Base-by-base conservation (phyloP, 768 basidiomycete genomes). In the Xanthoconium stramineum region DNA sequence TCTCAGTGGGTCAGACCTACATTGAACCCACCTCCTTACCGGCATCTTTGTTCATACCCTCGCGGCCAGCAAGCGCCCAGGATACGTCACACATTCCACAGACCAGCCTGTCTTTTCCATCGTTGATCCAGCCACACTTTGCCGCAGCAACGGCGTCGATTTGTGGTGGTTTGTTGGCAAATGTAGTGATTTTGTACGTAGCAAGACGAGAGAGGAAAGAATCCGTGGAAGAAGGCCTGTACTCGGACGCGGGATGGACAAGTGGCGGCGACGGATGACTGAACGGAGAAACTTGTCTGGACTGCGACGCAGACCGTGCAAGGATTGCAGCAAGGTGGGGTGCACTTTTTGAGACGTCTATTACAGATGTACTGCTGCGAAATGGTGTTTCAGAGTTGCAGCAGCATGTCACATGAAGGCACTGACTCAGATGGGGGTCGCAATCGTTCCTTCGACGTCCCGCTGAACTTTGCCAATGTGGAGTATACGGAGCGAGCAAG, bases 111-210 rank as follows among this genome's bases (percentile, higher is more conserved):
- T 92, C 90, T 70, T 89, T 91, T 42, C 89, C 88, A 50, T 91
- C 84, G 58, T 93, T 93, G 24, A 80, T 75, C 91, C 91, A 94
- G 2, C 91, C 91, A 65, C 88, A 89, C 68, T 82, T 89, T 0
- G 90, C 78, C 3, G 91, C 90, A 17, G 90, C 84, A 14, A 92
- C 89, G 1, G 90, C 85, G 54, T 93, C 83, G 30, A 92, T 85
- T 11, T 77, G 75, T 0, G 81, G 52, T 1, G 90, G 89, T 67
- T 93, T 93, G 60, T 88, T 89, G 17, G 86, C 78, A 63, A 91
- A 94, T 0, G 91, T 92, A 12, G 86, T 73, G 30, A 93, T 79
- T 68, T 86, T 92, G 71, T 81, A 94, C 1, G 91, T 91, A 1
- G 83, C 75, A 2, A 94, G 80, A 42, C 91, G 87, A 15, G 81